A percentile compares a stretch with the other conserved stretches of the same genome.
Conservation (phyloP, 2,329 filamentous ascomycete species). For the Monilinia laxa region DNA sequence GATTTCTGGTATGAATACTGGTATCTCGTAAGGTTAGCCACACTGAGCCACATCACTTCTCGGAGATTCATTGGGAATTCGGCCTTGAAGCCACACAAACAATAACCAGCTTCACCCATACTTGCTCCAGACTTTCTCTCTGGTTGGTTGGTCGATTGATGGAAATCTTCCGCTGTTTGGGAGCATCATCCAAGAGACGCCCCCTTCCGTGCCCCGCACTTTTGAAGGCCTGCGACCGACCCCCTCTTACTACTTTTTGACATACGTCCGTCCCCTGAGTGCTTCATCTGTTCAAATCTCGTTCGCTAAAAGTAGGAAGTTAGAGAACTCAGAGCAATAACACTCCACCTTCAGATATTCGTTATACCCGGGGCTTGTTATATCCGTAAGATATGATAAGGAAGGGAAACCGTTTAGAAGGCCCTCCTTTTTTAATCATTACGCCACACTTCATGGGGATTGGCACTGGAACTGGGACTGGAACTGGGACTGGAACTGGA, state of each 20-base stretch:
- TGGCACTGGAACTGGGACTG: no score
- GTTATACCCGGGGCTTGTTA: conserved; percentile 7
- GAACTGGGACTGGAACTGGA: no score
- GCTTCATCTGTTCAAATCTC: conserved; percentile 7
- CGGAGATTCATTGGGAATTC: conserved; percentile 4
- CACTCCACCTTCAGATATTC: background rate
- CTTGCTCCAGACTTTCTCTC: background rate
- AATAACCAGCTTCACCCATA: no score
- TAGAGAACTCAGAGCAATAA: no score
- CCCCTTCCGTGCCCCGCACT: conserved; percentile 8
- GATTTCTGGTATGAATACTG: background rate
- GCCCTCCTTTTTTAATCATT: background rate
- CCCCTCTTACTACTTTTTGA: conserved; percentile 17
- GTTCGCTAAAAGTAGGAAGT: background rate
- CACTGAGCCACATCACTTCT: conserved; percentile 10
- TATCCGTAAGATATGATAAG: background rate
- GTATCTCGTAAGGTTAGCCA: background rate
- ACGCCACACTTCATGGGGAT: background rate
- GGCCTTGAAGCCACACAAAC: conserved; percentile 7
- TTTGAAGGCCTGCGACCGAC: conserved; percentile 2
- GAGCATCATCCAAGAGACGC: conserved; percentile 13
- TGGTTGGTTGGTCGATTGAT: background rate
- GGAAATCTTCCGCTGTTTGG: conserved; percentile 3
- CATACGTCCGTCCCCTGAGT: conserved; percentile 10
- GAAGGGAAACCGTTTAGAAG: background rate